These are phyloP conservation scores for Diaporthe sp. DNA, from an alignment of 2,329 filamentous ascomycete species.

Conservation along the genomic window DNA sequence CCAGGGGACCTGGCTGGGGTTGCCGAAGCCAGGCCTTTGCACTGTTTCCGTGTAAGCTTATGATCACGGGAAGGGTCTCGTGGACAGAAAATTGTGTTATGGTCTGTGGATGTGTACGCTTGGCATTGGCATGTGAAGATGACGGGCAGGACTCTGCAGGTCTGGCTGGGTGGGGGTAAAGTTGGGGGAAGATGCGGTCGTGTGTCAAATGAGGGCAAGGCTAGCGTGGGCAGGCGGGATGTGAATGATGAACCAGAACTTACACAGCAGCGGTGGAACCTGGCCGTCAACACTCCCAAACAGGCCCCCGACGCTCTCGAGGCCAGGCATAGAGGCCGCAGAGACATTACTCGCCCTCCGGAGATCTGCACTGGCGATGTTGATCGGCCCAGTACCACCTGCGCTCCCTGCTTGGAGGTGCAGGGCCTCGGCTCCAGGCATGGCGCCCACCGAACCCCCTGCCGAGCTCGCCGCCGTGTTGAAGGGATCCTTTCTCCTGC, in stretches of 20 bases:
- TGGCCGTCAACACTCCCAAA: constrained; percentile 50
- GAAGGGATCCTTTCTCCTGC: constrained; percentile 55
- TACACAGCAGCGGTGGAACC: constrained; percentile 60
- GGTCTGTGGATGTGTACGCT: background rate
- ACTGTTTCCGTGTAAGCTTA: constrained; percentile 35
- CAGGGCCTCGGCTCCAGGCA: constrained; percentile 56
- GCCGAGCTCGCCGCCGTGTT: constrained; percentile 45
- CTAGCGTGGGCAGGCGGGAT: background rate
- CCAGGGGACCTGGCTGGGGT: constrained; percentile 44
- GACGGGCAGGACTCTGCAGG: background rate
- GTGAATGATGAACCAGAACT: constrained; percentile 41
- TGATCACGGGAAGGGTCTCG: constrained; percentile 30
- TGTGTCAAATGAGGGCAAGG: background rate
- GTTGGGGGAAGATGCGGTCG: background rate
- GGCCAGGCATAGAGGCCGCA: constrained; percentile 39
- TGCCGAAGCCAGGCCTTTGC: constrained; percentile 33
- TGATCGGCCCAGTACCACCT: constrained; percentile 45
- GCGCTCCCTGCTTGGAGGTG: constrained; percentile 46
- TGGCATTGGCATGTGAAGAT: constrained; percentile 38
- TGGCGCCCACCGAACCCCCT: constrained; percentile 42
- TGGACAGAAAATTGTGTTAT: constrained; percentile 35
- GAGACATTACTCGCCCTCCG: constrained; percentile 49
- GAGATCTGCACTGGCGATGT: constrained; percentile 51
- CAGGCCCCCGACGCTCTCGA: constrained; percentile 29
- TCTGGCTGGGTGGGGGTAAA: constrained; percentile 1